Conservation (phyloP, 2,329 filamentous ascomycete species). For the Colletotrichum gloeosporioides region DNA sequence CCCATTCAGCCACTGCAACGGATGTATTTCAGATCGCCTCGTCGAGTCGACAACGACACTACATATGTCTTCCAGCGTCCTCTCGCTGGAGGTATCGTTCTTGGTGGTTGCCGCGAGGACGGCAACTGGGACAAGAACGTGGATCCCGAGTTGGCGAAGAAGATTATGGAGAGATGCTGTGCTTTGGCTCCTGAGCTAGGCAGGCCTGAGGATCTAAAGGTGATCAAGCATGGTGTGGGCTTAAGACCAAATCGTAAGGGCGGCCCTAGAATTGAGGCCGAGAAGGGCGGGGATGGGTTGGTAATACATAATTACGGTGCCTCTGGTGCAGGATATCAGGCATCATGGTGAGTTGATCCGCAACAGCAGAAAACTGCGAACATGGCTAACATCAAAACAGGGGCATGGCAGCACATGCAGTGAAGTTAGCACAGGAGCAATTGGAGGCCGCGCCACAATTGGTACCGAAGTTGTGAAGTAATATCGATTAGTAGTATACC, state of each 20-base stretch:
- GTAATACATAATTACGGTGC: conserved; percentile 34
- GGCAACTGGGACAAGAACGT: conserved; percentile 35
- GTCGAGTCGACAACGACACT: conserved; percentile 43
- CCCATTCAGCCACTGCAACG: conserved; percentile 38
- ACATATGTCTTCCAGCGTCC: conserved; percentile 50
- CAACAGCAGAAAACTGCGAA: background rate
- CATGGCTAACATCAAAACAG: background rate
- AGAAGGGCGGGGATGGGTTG: conserved; percentile 21
- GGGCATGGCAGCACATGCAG: conserved; percentile 13
- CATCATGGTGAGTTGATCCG: conserved; percentile 22
- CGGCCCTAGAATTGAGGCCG: conserved; percentile 36
- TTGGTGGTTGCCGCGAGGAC: conserved; percentile 37
- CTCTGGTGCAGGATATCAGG: conserved; percentile 31
- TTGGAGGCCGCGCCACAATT: background rate
- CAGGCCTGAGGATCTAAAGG: conserved; percentile 33
- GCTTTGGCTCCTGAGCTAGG: conserved; percentile 37
- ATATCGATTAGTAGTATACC: background rate
- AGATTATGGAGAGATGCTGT: conserved; percentile 38
- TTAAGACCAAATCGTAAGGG: conserved; percentile 32
- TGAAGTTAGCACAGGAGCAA: background rate
- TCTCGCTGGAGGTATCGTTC: conserved; percentile 35
- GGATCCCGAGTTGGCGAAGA: conserved; percentile 32
- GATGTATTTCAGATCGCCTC: conserved; percentile 45
- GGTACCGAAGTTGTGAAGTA: background rate
- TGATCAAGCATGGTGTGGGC: conserved; percentile 37